These are phyloP conservation scores for Sordariomycetes sp. DNA, from an alignment of 2,329 filamentous ascomycete genomes.

Conservation along the genomic window DNA sequence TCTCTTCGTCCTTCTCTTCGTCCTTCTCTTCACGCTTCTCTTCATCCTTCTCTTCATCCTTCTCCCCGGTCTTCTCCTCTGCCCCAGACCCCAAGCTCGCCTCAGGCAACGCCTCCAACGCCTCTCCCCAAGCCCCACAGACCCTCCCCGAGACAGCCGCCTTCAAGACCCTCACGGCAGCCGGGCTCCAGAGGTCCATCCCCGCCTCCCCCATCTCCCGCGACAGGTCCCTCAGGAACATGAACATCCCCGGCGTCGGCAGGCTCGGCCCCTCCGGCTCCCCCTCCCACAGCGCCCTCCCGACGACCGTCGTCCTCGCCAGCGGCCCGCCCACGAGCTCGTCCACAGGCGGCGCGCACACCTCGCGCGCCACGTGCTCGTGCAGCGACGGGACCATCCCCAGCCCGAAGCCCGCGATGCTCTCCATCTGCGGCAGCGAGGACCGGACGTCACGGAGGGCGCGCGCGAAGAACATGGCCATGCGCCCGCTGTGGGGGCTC, in stretches of 20 bases:
- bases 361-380: constrained; percentile 41
- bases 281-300: constrained; percentile 71
- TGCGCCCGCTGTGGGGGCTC: constrained; percentile 34
- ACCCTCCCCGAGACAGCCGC: constrained; percentile 39
- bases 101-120: constrained; percentile 20
- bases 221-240: constrained; percentile 56
- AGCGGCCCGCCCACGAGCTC: constrained; percentile 31
- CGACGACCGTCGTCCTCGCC: constrained; percentile 38
- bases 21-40: constrained; percentile 7
- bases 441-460: constrained; percentile 64
- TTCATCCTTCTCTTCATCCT: constrained; percentile 8
- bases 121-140: constrained; percentile 32
- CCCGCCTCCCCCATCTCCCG: constrained; percentile 60
- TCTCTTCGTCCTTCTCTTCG: constrained; percentile 9
- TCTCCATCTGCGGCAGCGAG: constrained; percentile 44
- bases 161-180: constrained; percentile 55
- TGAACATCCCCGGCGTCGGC: constrained; percentile 65
- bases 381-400: constrained; percentile 56
- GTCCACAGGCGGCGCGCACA: constrained; percentile 38
- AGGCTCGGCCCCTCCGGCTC: constrained; percentile 64
- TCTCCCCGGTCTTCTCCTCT: constrained; percentile 5
- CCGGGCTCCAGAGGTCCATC: constrained; percentile 70
- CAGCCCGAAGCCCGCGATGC: constrained; percentile 45
- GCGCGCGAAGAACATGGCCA: constrained; percentile 60
- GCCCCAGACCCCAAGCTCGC: constrained; percentile 6